Evolutionary conservation across 805 yeast species (phyloP).

Genomic region (Pichia gijzeniarum): DNA sequence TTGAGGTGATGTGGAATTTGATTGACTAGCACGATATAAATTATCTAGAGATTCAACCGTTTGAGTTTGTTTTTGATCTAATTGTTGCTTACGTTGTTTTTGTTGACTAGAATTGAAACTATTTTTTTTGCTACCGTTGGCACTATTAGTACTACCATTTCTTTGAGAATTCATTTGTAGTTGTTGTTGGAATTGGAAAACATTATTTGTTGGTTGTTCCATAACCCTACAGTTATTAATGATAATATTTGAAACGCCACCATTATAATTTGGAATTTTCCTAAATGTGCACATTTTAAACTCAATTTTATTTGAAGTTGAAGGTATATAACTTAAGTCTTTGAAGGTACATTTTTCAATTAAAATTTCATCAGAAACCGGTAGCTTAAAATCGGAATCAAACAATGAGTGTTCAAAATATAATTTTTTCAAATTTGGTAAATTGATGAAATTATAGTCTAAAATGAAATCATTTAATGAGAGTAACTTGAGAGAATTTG

Average conservation of each 20-base stretch:
- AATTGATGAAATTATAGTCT: constrained; percentile 22
- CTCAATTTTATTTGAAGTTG: constrained; percentile 18
- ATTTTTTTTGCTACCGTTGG: constrained; percentile 4
- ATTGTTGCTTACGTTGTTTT: constrained; percentile 7
- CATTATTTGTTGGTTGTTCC: constrained; percentile 25
- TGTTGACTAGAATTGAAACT: constrained; percentile 1
- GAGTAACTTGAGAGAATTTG: constrained; percentile 21
- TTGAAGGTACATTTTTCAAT: constrained; percentile 29
- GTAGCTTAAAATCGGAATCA: constrained; percentile 27
- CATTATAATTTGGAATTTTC: constrained; percentile 24
- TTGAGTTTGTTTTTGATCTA: background rate
- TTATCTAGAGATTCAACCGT: background rate
- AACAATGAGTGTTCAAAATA: constrained; percentile 28
- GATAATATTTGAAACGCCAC: constrained; percentile 24
- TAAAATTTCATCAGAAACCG: constrained; percentile 23
- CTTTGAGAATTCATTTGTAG: constrained; percentile 10
- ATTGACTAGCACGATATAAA: background rate
- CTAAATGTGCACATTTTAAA: constrained; percentile 30
- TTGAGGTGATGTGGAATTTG: background rate
- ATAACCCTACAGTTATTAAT: constrained; percentile 27
- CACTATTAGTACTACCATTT: constrained; percentile 1
- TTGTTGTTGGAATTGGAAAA: constrained; percentile 23
- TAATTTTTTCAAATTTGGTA: constrained; percentile 23
- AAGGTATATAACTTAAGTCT: constrained; percentile 23
- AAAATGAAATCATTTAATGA: constrained; percentile 27